Evolutionary conservation across 768 basidiomycete genomes (phyloP).

Genomic region (Suillus lakei): DNA sequence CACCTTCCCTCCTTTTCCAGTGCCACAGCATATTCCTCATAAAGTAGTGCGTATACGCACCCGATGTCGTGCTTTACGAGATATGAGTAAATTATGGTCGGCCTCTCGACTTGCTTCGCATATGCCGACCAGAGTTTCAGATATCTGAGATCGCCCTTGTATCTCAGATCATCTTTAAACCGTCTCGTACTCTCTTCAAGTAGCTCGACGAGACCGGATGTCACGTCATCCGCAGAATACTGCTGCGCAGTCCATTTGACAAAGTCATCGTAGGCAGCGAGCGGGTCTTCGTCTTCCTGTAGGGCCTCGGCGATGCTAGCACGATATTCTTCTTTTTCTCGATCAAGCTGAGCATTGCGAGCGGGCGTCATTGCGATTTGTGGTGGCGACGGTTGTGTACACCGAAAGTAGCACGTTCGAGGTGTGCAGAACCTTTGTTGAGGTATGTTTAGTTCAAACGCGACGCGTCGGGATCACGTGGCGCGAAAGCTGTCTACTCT

Average conservation of each 20-base stretch:
- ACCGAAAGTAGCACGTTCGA: neutral
- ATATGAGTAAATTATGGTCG: constrained; percentile 72
- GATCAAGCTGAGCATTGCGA: constrained; percentile 33
- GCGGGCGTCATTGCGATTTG: constrained; percentile 25
- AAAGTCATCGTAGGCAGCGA: constrained; percentile 85
- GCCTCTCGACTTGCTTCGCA: constrained; percentile 76
- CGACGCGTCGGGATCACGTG: constrained; percentile 14
- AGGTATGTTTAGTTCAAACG: constrained; percentile 8
- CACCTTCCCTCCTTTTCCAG: constrained; percentile 82
- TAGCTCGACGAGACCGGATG: constrained; percentile 78
- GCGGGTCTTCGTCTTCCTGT: constrained; percentile 82
- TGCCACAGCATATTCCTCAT: constrained; percentile 87
- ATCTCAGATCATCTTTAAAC: constrained; percentile 83
- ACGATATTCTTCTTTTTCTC: constrained; percentile 37
- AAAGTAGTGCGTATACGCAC: constrained; percentile 75
- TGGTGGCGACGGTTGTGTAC: neutral
- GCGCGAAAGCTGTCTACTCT: neutral
- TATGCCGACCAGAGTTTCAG: constrained; percentile 92
- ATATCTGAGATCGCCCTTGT: constrained; percentile 88
- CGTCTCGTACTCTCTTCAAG: constrained; percentile 83
- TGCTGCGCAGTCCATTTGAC: constrained; percentile 88
- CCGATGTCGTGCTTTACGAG: constrained; percentile 78
- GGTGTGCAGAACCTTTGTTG: constrained; percentile 14
- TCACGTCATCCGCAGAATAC: constrained; percentile 69
- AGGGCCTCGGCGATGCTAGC: constrained; percentile 55